These are phyloP conservation scores for Solanum bulbocastanum DNA, from an alignment of 257 asterid species.

Conservation along the genomic window DNA sequence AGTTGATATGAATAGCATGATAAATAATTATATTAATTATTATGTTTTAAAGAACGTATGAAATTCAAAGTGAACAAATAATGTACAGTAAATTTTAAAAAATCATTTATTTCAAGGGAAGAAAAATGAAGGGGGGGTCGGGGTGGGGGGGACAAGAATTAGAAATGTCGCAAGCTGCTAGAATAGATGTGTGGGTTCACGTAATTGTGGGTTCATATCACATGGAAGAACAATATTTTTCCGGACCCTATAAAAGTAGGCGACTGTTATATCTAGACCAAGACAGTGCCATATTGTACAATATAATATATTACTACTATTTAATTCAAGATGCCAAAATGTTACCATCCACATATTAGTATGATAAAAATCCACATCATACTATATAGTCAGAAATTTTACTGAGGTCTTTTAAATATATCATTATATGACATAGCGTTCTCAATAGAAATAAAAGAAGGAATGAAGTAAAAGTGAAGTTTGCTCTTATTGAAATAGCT, in stretches of 20 bases:
- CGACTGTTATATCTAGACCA: slow-evolving; percentile 28
- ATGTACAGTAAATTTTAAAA: too few species aligned
- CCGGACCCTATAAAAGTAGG: slow-evolving; percentile 18
- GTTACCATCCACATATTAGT: not conserved
- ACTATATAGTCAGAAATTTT: not conserved
- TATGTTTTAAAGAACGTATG: too few species aligned
- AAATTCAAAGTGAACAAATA: too few species aligned
- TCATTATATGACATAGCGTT: too few species aligned
- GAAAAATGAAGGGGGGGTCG: not conserved
- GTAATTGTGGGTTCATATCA: slow-evolving; percentile 15
- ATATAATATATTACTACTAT: not conserved
- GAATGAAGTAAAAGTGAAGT: too few species aligned
- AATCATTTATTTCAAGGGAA: not conserved
- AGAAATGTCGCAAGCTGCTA: not conserved
- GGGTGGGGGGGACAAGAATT: not conserved
- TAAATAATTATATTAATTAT: too few species aligned
- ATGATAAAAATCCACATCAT: not conserved
- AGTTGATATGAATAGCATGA: too few species aligned
- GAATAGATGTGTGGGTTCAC: slow-evolving; percentile 22
- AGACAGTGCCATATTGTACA: slow-evolving; percentile 16
- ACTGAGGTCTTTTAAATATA: not conserved
- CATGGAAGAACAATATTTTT: slow-evolving; percentile 48
- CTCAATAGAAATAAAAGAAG: too few species aligned
- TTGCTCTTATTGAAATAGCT: too few species aligned
- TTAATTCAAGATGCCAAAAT: slow-evolving; percentile 10